Conservation (phyloP, 345 rosid genomes). For the Eutrema heterophyllum region DNA sequence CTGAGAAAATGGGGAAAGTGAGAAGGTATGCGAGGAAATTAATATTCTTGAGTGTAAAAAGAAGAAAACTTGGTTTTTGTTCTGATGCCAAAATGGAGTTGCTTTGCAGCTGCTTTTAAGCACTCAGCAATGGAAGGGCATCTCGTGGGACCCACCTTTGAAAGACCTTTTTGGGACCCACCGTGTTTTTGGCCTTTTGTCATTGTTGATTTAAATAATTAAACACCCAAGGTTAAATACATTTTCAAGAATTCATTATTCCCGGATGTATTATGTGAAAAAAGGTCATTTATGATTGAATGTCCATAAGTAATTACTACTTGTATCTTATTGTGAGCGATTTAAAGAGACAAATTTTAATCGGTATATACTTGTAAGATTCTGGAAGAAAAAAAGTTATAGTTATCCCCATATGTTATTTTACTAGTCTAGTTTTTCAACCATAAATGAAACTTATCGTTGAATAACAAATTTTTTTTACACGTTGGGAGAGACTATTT, state of each 20-base stretch:
- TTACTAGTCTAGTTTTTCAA: too few relatives aligned
- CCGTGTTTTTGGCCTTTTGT: not conserved
- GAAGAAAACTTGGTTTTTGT: conserved; percentile 19
- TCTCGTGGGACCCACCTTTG: conserved; percentile 34
- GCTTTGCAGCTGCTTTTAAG: conserved; percentile 52
- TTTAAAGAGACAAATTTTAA: too few relatives aligned
- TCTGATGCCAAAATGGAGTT: conserved; percentile 28
- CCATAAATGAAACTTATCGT: too few relatives aligned
- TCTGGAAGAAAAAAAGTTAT: too few relatives aligned
- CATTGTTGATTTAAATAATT: not conserved
- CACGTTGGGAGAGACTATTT: too few relatives aligned
- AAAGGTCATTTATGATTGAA: not conserved
- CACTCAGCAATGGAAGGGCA: conserved; percentile 24
- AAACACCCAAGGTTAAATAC: not conserved
- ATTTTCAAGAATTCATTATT: not conserved
- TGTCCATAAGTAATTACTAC: not conserved
- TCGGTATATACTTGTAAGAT: not conserved
- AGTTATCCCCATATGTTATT: too few relatives aligned
- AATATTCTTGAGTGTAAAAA: conserved; percentile 19
- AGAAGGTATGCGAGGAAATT: not conserved
- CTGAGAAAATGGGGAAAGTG: conserved; percentile 16
- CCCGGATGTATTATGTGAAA: not conserved
- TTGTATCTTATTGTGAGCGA: not conserved
- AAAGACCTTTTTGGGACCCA: conserved; percentile 33
- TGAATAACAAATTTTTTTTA: too few relatives aligned